Conservation (phyloP, 225 moss, liverwort and hornwort species). For the Bryoerythrophyllum caledonicum region DNA sequence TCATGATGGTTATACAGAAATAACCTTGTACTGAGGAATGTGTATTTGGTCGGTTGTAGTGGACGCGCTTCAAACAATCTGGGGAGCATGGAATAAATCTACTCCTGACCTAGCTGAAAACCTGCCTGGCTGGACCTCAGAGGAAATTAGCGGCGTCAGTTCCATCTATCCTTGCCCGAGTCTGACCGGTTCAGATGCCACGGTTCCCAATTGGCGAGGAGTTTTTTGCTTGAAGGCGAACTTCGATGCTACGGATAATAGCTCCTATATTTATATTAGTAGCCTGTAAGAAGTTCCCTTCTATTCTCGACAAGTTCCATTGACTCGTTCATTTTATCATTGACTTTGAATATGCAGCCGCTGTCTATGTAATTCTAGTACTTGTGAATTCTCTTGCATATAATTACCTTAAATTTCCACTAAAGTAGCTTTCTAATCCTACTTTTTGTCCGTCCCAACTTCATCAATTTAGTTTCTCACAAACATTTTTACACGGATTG, state of each 20-base stretch:
- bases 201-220: constrained; percentile 24
- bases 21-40: background rate
- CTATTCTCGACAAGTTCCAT: background rate
- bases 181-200: background rate
- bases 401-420: background rate
- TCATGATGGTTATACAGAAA: background rate
- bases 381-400: background rate
- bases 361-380: background rate
- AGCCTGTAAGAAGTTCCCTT: constrained; percentile 21
- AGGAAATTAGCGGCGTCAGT: background rate
- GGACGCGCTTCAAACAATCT: background rate
- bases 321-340: background rate
- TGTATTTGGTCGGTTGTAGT: constrained; percentile 16
- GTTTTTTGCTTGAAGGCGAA: background rate
- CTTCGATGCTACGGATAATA: fast-evolving
- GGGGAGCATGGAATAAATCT: constrained; percentile 14
- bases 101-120: background rate
- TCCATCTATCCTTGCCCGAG: background rate
- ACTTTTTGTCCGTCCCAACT: background rate
- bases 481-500: background rate
- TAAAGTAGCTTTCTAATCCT: too few relatives aligned
- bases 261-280: background rate
- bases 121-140: constrained; percentile 24
- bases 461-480: too few relatives aligned
- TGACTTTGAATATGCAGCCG: background rate